Conservation (phyloP, 2,329 filamentous ascomycete species). For the Aureobasidium sp. region DNA sequence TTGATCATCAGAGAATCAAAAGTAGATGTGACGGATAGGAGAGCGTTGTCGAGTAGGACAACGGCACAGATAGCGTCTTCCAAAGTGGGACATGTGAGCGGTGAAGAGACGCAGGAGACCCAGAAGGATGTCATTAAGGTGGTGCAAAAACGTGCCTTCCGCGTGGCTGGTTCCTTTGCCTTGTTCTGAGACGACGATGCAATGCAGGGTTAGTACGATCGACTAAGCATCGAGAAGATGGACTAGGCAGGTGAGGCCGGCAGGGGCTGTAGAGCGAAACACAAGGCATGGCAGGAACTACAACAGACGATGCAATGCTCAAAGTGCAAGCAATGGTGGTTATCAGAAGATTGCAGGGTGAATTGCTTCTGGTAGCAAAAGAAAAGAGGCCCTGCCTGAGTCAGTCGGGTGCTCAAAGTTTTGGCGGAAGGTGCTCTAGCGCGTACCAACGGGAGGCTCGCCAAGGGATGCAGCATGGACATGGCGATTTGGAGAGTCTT, state of each 20-base stretch:
- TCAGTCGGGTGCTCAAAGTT: background rate
- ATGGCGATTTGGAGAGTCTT: background rate
- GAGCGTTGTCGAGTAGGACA: background rate
- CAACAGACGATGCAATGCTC: background rate
- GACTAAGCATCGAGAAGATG: background rate
- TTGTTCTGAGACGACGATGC: background rate
- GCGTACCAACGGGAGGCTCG: background rate
- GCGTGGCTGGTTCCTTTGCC: conserved; percentile 1
- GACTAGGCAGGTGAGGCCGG: background rate
- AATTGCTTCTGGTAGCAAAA: background rate
- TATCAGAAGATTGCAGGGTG: background rate
- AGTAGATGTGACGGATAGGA: background rate
- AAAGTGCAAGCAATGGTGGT: background rate
- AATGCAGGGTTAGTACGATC: conserved; percentile 1
- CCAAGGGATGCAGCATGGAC: conserved; percentile 3
- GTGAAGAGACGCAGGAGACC: background rate
- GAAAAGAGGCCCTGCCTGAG: background rate
- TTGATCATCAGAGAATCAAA: background rate
- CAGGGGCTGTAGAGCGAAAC: background rate
- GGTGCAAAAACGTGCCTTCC: conserved; percentile 2
- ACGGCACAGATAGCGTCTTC: background rate
- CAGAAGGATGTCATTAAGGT: background rate
- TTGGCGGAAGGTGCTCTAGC: background rate
- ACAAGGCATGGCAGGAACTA: background rate
- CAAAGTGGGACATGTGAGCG: background rate